Conservation (phyloP, 2,329 filamentous ascomycete genomes). For the Claviceps sp. region DNA sequence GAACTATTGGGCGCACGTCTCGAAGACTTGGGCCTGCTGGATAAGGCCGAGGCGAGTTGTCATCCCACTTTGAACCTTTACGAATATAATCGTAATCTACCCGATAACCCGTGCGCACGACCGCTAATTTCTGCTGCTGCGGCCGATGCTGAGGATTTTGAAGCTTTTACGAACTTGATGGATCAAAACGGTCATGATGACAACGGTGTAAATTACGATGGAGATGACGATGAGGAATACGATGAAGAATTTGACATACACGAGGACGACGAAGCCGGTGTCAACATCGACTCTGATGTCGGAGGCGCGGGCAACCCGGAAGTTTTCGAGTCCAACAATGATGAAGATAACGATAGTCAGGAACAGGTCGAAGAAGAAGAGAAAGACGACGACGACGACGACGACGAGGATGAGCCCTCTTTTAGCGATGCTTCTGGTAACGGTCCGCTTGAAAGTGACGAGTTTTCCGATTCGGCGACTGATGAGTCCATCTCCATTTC, state of each 20-base stretch:
- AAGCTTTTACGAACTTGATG: conserved; percentile 3
- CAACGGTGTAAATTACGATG: too few relatives aligned
- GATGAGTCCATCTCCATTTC: neutral
- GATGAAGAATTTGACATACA: too few relatives aligned
- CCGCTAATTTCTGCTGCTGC: neutral
- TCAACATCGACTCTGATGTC: too few relatives aligned
- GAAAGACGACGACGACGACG: neutral
- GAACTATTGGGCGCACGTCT: conserved; percentile 19
- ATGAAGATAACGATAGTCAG: conserved; percentile 9
- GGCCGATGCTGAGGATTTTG: neutral
- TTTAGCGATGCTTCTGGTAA: neutral
- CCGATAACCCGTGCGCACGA: conserved; percentile 18
- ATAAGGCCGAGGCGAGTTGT: conserved; percentile 4
- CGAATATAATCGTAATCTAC: conserved; percentile 13
- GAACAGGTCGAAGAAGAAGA: neutral
- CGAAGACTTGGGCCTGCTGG: conserved; percentile 9
- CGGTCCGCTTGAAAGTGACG: neutral
- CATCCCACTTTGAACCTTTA: conserved; percentile 15
- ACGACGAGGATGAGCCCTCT: neutral
- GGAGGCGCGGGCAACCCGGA: conserved; percentile 7
- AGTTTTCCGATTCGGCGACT: neutral
- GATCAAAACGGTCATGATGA: conserved; percentile 4
- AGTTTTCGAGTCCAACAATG: conserved; percentile 6
- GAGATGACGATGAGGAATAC: too few relatives aligned
- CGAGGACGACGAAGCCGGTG: too few relatives aligned